Evolutionary conservation across 495 filamentous ascomycete genomes (phyloP).

Genomic region (Massariosphaeria phaeospora): DNA sequence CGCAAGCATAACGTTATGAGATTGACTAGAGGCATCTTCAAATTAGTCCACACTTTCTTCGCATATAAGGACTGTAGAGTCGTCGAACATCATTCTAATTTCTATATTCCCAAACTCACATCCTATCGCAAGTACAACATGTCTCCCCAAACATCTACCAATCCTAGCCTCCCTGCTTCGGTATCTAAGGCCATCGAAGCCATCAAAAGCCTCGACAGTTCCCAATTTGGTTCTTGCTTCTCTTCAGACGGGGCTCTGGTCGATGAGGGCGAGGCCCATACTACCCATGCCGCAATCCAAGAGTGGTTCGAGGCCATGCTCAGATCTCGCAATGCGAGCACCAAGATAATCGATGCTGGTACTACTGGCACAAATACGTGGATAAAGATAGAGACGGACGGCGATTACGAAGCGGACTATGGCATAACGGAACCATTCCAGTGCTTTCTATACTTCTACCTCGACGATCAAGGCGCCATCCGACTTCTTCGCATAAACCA

Average conservation of each 20-base stretch:
- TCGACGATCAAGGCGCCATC: conserved; percentile 14
- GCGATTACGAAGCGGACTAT: conserved; percentile 20
- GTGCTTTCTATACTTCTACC: conserved; percentile 31
- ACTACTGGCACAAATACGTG: neutral
- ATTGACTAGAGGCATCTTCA: too few species aligned
- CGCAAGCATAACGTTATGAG: too few species aligned
- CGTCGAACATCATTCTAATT: too few species aligned
- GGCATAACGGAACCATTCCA: conserved; percentile 32
- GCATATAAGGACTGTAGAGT: too few species aligned
- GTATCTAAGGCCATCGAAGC: conserved; percentile 8
- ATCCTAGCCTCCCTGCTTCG: neutral
- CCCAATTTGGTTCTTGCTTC: conserved; percentile 5
- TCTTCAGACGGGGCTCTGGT: conserved; percentile 2
- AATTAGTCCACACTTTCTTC: too few species aligned
- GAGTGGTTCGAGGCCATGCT: conserved; percentile 9
- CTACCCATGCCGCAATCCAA: neutral
- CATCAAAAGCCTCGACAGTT: conserved; percentile 15
- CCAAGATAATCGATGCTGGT: neutral
- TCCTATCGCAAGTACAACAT: too few species aligned
- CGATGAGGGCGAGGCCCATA: conserved; percentile 9
- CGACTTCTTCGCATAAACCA: conserved; percentile 15
- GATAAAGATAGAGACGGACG: conserved; percentile 24
- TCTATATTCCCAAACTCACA: too few species aligned
- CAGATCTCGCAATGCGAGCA: conserved; percentile 3
- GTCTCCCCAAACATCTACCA: neutral